phyloP scores from a whole-genome alignment of 2,329 filamentous ascomycete species.

The Trichoderma atroviride region DNA sequence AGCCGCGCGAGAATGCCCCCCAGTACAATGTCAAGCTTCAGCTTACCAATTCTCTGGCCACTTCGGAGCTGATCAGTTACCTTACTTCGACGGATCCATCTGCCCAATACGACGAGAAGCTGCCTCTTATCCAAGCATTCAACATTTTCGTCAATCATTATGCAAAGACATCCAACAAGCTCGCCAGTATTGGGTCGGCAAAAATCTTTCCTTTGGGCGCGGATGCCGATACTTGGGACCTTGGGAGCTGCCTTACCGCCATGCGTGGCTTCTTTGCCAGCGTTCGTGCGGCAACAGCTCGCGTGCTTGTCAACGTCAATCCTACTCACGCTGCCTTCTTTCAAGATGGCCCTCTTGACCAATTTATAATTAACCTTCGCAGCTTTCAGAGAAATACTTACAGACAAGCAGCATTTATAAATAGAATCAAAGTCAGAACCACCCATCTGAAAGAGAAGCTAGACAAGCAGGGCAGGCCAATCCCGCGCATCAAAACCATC shows the following conservation, averaged over 20 bases:
- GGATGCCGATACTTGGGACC: conserved; percentile 27
- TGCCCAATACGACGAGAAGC: conserved; percentile 32
- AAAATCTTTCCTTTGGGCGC: conserved; percentile 35
- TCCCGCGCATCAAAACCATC: conserved; percentile 45
- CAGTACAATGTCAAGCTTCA: conserved; percentile 33
- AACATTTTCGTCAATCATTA: conserved; percentile 39
- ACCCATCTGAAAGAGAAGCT: conserved; percentile 43
- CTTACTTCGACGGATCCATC: conserved; percentile 34
- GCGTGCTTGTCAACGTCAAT: conserved; percentile 36
- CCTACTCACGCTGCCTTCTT: conserved; percentile 42
- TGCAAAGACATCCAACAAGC: conserved; percentile 32
- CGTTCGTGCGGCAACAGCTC: conserved; percentile 27
- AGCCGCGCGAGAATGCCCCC: conserved; percentile 29
- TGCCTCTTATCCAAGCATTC: conserved; percentile 31
- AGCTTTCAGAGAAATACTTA: conserved; percentile 12
- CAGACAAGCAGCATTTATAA: conserved; percentile 42
- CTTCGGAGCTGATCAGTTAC: conserved; percentile 34
- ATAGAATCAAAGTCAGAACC: conserved; percentile 41
- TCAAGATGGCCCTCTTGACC: conserved; percentile 32
- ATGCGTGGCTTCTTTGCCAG: conserved; percentile 36
- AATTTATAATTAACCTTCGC: conserved; percentile 26
- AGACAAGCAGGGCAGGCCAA: conserved; percentile 37
- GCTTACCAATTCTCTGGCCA: conserved; percentile 33
- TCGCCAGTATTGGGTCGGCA: conserved; percentile 37
- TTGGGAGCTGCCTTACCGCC: conserved; percentile 36